A percentile compares a stretch with the other conserved stretches of the same genome.
Evolutionary conservation across 1,139 yeast genomes (phyloP).

Genomic region (Yamadazyma mexicana): DNA sequence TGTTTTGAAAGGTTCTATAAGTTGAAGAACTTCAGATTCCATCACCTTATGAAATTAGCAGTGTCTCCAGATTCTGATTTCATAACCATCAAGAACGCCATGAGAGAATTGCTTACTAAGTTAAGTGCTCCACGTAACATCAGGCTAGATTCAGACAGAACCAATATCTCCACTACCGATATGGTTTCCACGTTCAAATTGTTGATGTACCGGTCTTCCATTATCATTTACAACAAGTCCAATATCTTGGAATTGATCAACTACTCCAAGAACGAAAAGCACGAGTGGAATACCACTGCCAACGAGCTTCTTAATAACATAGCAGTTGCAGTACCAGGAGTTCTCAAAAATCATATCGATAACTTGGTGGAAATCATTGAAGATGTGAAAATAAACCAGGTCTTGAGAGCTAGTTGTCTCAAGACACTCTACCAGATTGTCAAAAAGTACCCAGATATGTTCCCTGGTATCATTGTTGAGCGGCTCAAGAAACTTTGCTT

Average conservation of each 20-base stretch:
- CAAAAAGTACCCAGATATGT: conserved; percentile 44
- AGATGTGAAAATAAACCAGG: conserved; percentile 9
- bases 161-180: conserved; percentile 44
- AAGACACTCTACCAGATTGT: conserved; percentile 64
- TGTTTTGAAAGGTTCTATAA: conserved; percentile 53
- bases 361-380: conserved; percentile 47
- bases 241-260: conserved; percentile 58
- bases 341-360: conserved; percentile 60
- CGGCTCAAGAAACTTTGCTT: conserved; percentile 45
- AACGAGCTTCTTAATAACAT: conserved; percentile 59
- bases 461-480: conserved; percentile 33
- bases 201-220: conserved; percentile 61
- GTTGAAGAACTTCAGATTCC: conserved; percentile 57
- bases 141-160: conserved; percentile 36
- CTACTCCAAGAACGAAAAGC: conserved; percentile 37
- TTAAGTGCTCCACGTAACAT: conserved; percentile 52
- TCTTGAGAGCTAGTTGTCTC: conserved; percentile 28
- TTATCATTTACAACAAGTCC: conserved; percentile 63
- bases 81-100: conserved; percentile 56
- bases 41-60: conserved; percentile 55
- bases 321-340: conserved; percentile 62
- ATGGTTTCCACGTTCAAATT: conserved; percentile 54
- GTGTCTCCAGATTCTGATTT: conserved; percentile 62
- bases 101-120: conserved; percentile 60
- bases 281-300: conserved; percentile 36